Evolutionary conservation across 805 yeast species (phyloP).

Genomic region (Cyberlindnera nakhonratchasimensis): DNA sequence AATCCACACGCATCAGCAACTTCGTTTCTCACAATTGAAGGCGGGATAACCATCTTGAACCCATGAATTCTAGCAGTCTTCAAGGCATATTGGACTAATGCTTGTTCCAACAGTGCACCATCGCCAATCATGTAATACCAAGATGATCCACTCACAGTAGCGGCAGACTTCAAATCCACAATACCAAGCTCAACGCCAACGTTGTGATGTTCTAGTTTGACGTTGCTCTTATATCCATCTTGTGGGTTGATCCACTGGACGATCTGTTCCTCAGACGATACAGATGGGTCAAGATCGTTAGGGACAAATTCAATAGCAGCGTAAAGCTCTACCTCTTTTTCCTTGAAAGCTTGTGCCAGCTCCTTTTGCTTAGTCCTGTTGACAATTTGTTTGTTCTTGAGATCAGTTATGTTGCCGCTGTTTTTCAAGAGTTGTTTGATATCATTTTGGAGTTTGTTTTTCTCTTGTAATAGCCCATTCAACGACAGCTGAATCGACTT

Average conservation of each 20-base stretch:
- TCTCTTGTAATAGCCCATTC: slow-evolving; percentile 27
- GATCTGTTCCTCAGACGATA: slow-evolving; percentile 40
- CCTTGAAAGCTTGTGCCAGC: slow-evolving; percentile 16
- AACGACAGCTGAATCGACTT: slow-evolving; percentile 23
- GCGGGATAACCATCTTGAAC: slow-evolving; percentile 73
- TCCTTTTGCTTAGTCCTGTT: slow-evolving; percentile 24
- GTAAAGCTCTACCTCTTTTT: slow-evolving; percentile 36
- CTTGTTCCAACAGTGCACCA: slow-evolving; percentile 88
- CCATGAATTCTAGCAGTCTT: slow-evolving; percentile 62
- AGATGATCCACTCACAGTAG: slow-evolving; percentile 73
- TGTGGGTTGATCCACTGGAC: slow-evolving; percentile 50
- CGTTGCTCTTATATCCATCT: slow-evolving; percentile 26
- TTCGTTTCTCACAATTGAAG: slow-evolving; percentile 77
- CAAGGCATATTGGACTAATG: slow-evolving; percentile 77
- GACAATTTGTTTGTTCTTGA: slow-evolving; percentile 17
- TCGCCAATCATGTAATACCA: slow-evolving; percentile 84
- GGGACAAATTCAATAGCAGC: slow-evolving; percentile 54
- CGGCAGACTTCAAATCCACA: slow-evolving; percentile 67
- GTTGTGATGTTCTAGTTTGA: slow-evolving; percentile 53
- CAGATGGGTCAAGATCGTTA: slow-evolving; percentile 51
- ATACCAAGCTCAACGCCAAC: slow-evolving; percentile 69
- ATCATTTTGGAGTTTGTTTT: slow-evolving; percentile 29
- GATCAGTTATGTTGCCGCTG: slow-evolving; percentile 11
- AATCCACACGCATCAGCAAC: slow-evolving; percentile 89
- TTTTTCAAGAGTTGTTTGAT: slow-evolving; percentile 26